Percentiles rank a stretch among this genome's conserved stretches.
These are phyloP conservation scores for Sarocladium kiliense DNA, from an alignment of 2,329 filamentous ascomycete genomes.

Conservation along the genomic window DNA sequence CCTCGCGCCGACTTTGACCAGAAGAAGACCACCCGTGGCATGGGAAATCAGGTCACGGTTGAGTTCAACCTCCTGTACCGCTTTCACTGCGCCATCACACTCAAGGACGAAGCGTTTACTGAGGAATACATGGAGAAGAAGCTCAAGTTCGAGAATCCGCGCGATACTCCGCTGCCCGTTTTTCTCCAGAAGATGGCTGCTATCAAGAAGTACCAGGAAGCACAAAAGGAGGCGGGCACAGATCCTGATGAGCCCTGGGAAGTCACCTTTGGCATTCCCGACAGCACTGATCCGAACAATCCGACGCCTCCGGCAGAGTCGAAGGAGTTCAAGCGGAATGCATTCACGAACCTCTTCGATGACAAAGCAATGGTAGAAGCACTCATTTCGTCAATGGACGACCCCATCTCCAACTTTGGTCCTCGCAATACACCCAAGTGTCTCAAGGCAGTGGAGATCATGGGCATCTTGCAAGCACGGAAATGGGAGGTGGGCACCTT, in stretches of 20 bases:
- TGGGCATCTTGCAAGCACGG: conserved; percentile 57
- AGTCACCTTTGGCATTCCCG: conserved; percentile 14
- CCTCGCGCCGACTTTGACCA: conserved; percentile 51
- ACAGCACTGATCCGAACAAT: conserved; percentile 36
- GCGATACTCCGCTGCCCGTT: background rate
- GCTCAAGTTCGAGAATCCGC: background rate
- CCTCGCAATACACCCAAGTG: conserved; percentile 53
- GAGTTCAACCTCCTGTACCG: conserved; percentile 66
- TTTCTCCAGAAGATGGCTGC: conserved; percentile 33
- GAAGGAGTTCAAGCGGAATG: conserved; percentile 34
- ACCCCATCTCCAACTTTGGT: conserved; percentile 55
- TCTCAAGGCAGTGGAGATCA: conserved; percentile 55
- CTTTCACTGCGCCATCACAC: conserved; percentile 58
- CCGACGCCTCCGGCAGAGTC: conserved; percentile 40
- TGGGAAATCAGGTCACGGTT: conserved; percentile 62
- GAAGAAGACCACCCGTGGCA: conserved; percentile 44
- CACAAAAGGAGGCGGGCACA: background rate
- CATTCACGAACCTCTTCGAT: background rate
- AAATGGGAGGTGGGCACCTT: conserved; percentile 57
- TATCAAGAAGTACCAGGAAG: background rate
- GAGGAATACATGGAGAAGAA: conserved; percentile 32
- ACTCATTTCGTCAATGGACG: conserved; percentile 54
- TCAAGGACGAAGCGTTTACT: conserved; percentile 58
- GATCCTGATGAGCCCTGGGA: background rate
- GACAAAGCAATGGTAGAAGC: conserved; percentile 54